A percentile compares a stretch with the other conserved stretches of the same genome.
These are phyloP conservation scores for Nidula microcarpa DNA, from an alignment of 768 basidiomycete genomes.

Conservation along the genomic window DNA sequence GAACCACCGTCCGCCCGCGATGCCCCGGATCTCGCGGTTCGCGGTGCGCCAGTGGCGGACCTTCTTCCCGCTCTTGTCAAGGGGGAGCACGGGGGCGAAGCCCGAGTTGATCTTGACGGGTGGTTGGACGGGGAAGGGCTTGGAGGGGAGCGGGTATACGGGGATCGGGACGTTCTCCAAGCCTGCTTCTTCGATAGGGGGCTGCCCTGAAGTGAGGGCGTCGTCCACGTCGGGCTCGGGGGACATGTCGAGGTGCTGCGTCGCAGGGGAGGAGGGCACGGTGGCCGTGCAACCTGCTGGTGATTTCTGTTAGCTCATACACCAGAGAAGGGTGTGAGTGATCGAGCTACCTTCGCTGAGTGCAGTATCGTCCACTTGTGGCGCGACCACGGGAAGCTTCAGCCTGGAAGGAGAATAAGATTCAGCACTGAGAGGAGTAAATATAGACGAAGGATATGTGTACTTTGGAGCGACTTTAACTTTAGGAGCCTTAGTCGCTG, in stretches of 20 bases:
- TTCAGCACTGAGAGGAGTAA: background rate
- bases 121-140: slow-evolving; percentile 79
- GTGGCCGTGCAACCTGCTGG: slow-evolving; percentile 58
- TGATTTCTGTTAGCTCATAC: slow-evolving; percentile 3
- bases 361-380: slow-evolving; percentile 45
- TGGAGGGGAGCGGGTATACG: slow-evolving; percentile 75
- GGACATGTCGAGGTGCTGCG: slow-evolving; percentile 43
- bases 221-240: slow-evolving; percentile 46
- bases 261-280: slow-evolving; percentile 68
- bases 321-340: background rate
- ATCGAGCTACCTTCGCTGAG: slow-evolving; percentile 59
- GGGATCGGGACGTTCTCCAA: slow-evolving; percentile 64
- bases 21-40: slow-evolving; percentile 75
- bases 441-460: background rate
- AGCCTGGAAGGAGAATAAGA: background rate
- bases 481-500: slow-evolving; percentile 3
- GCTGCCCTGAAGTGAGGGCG: slow-evolving; percentile 25
- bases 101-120: slow-evolving; percentile 74
- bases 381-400: background rate
- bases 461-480: slow-evolving; percentile 2
- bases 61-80: slow-evolving; percentile 61
- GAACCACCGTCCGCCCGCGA: slow-evolving; percentile 83
- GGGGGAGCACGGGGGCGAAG: slow-evolving; percentile 61
- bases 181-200: slow-evolving; percentile 39
- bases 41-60: slow-evolving; percentile 73